Conservation (phyloP, 2,329 filamentous ascomycete genomes). For the Xylariaceae sp. region DNA sequence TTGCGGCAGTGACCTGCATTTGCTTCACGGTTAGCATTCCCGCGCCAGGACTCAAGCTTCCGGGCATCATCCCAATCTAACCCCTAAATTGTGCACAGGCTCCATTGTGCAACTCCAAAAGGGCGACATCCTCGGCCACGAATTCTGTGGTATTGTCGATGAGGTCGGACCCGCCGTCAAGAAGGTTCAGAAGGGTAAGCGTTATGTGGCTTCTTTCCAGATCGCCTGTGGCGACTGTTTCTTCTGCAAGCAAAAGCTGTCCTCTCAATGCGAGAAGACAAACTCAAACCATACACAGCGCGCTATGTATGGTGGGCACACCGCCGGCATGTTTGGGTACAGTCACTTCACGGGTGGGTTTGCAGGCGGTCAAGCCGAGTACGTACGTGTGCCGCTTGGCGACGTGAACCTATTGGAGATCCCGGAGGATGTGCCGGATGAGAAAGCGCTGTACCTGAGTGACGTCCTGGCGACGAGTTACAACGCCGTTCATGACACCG, state of each 20-base stretch:
- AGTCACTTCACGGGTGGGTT: slow-evolving; percentile 85
- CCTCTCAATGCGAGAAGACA: slow-evolving; percentile 80
- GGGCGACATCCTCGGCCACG: slow-evolving; percentile 71
- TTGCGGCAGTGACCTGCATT: slow-evolving; percentile 64
- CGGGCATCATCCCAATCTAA: background rate
- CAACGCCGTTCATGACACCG: slow-evolving; percentile 83
- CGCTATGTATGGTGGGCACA: slow-evolving; percentile 79
- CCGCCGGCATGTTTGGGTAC: slow-evolving; percentile 76
- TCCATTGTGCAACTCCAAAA: slow-evolving; percentile 63
- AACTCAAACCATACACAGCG: slow-evolving; percentile 75
- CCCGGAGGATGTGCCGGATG: slow-evolving; percentile 80
- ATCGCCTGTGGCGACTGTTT: slow-evolving; percentile 77
- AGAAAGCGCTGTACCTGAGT: slow-evolving; percentile 81
- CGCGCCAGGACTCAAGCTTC: background rate
- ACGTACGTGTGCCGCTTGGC: slow-evolving; percentile 79
- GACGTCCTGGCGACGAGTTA: slow-evolving; percentile 82
- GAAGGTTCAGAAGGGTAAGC: slow-evolving; percentile 62
- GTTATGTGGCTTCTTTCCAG: slow-evolving; percentile 86
- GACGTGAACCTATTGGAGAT: slow-evolving; percentile 83
- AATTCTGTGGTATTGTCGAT: slow-evolving; percentile 63
- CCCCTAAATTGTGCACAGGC: no score
- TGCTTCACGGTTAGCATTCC: slow-evolving; percentile 53
- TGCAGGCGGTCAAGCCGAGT: slow-evolving; percentile 87
- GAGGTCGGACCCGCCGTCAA: slow-evolving; percentile 60
- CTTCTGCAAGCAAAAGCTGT: slow-evolving; percentile 79